Percentiles rank a stretch among this genome's conserved stretches.
These are phyloP conservation scores for Lactifluus hygrophoroides DNA, from an alignment of 768 basidiomycete genomes.

Conservation along the genomic window DNA sequence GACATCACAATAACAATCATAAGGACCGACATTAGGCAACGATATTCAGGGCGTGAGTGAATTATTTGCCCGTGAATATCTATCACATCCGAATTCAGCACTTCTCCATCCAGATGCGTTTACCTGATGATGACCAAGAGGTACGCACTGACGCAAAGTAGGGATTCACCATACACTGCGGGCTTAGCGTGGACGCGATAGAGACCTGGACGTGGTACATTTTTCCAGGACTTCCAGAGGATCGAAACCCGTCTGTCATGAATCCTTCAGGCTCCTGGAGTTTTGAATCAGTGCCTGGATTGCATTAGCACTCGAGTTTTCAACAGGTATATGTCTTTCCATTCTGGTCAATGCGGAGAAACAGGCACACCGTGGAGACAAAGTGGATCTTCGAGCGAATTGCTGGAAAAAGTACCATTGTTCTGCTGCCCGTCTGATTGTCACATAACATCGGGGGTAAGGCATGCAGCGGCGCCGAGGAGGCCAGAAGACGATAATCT, in stretches of 20 bases:
- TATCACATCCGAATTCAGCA: background rate
- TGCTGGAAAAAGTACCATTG: background rate
- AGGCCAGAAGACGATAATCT: background rate
- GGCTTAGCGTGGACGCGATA: background rate
- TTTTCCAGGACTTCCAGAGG: background rate
- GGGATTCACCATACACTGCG: background rate
- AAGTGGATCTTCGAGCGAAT: slow-evolving; percentile 3
- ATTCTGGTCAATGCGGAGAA: background rate
- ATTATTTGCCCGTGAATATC: background rate
- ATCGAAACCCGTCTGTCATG: background rate
- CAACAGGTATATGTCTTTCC: background rate
- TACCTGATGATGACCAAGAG: background rate
- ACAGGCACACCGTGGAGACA: background rate
- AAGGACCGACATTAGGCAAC: background rate
- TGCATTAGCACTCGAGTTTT: background rate
- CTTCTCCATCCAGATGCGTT: background rate
- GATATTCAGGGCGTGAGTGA: background rate
- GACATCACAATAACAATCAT: background rate
- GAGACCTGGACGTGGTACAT: background rate
- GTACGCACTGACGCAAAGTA: no score
- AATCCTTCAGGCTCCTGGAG: background rate
- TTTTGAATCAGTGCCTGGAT: background rate
- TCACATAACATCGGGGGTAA: background rate
- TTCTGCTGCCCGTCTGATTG: background rate
- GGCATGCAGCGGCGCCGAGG: background rate